These are phyloP conservation scores for Acmispon strigosus DNA, from an alignment of 306 rosid species.

Conservation along the genomic window DNA sequence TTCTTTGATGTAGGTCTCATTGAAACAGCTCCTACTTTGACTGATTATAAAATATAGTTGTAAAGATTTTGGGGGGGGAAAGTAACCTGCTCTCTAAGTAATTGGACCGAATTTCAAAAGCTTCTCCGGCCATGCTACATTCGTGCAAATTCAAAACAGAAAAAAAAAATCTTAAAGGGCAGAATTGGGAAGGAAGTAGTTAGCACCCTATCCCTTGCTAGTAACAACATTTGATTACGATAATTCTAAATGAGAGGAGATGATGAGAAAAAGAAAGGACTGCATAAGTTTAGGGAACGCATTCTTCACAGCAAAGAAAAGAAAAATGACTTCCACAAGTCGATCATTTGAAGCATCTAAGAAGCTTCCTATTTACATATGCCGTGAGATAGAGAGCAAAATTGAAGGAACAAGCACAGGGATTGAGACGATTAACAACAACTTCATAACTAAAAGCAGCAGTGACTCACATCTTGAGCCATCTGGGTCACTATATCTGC, in stretches of 20 bases:
- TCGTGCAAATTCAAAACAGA: neutral
- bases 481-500: conserved; percentile 89
- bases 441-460: neutral
- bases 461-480: conserved; percentile 89
- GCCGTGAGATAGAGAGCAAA: too few species aligned
- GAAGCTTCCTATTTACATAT: too few species aligned
- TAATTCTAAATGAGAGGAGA: neutral
- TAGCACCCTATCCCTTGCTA: neutral
- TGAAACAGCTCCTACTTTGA: neutral
- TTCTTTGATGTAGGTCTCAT: neutral
- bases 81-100: neutral
- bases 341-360: neutral
- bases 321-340: neutral
- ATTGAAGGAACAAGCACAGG: too few species aligned
- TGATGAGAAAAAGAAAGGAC: neutral
- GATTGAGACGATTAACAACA: too few species aligned
- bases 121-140: neutral
- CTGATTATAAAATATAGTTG: neutral
- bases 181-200: neutral
- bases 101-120: too few species aligned
- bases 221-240: neutral
- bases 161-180: neutral
- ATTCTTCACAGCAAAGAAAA: neutral
- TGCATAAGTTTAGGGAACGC: neutral
- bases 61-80: neutral